Conservation (phyloP, 768 basidiomycete species). For the Suillus subaureus region DNA sequence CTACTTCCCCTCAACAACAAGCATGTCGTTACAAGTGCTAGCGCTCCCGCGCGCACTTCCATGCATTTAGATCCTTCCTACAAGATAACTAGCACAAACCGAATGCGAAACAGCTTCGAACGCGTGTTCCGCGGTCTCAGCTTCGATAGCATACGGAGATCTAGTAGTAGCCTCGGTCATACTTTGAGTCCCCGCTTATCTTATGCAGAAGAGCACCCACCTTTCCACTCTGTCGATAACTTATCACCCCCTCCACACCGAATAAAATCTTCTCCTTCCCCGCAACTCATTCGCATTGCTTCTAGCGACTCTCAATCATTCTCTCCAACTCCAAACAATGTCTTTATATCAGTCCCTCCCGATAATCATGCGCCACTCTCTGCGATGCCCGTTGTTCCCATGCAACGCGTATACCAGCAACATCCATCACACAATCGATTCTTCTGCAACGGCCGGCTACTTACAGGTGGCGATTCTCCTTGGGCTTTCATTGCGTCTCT, state of each 20-base stretch:
- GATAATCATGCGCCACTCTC: conserved; percentile 35
- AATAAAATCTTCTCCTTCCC: conserved; percentile 20
- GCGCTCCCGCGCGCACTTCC: conserved; percentile 28
- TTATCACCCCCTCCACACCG: conserved; percentile 12
- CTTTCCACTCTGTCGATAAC: conserved; percentile 12
- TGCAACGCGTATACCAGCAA: conserved; percentile 57
- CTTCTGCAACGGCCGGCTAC: conserved; percentile 66
- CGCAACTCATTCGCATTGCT: conserved; percentile 29
- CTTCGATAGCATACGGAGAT: conserved; percentile 50
- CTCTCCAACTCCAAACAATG: conserved; percentile 29
- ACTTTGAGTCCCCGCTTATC: conserved; percentile 15
- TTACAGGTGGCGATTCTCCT: conserved; percentile 87
- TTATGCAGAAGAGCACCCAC: conserved; percentile 17
- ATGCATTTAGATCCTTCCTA: conserved; percentile 13
- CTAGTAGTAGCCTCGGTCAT: conserved; percentile 19
- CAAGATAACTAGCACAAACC: conserved; percentile 17
- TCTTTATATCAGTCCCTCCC: conserved; percentile 34
- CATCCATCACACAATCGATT: conserved; percentile 79
- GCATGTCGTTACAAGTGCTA: conserved; percentile 1
- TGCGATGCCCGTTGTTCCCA: conserved; percentile 33
- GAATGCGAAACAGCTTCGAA: conserved; percentile 63
- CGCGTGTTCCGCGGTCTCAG: conserved; percentile 55
- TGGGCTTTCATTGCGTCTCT: conserved; percentile 78
- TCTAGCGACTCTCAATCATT: conserved; percentile 24
- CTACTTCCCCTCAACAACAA: conserved; percentile 53